Evolutionary conservation across 2,329 filamentous ascomycete species (phyloP).

Genomic region (Sphaerulina populicola): DNA sequence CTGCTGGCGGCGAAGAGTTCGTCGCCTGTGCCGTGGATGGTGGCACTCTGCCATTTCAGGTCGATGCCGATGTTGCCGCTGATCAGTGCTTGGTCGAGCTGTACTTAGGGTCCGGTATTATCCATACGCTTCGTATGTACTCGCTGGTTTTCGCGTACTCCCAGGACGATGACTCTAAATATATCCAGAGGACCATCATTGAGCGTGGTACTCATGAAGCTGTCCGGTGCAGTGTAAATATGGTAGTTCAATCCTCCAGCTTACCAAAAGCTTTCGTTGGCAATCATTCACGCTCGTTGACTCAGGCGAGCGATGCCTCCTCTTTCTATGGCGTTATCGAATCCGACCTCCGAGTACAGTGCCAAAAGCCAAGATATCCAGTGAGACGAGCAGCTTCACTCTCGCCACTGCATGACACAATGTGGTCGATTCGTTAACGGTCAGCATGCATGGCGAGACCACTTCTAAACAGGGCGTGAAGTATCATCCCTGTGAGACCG

Average conservation of each 20-base stretch:
- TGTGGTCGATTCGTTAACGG: too few species aligned
- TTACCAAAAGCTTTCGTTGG: not conserved
- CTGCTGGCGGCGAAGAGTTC: constrained; percentile 34
- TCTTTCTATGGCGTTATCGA: not conserved
- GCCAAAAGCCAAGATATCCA: not conserved
- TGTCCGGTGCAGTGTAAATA: not conserved
- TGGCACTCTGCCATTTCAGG: constrained; percentile 36
- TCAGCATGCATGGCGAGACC: too few species aligned
- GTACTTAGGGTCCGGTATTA: constrained; percentile 5
- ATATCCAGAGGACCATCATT: constrained; percentile 1
- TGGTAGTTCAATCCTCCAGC: not conserved
- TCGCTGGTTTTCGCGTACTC: constrained; percentile 11
- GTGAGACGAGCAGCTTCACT: too few species aligned
- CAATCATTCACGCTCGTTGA: not conserved
- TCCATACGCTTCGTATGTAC: not conserved
- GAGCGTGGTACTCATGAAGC: not conserved
- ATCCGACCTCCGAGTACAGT: not conserved
- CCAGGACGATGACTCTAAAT: constrained; percentile 16
- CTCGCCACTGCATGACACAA: too few species aligned
- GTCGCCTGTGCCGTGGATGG: constrained; percentile 32
- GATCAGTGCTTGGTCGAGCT: constrained; percentile 30
- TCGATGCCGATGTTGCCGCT: constrained; percentile 34
- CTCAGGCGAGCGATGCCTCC: constrained; percentile 17
- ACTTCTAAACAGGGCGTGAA: too few species aligned
- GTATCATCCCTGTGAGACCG: not conserved